Evolutionary conservation across 306 rosid genomes (phyloP).

Genomic region (Begonia loranthoides): DNA sequence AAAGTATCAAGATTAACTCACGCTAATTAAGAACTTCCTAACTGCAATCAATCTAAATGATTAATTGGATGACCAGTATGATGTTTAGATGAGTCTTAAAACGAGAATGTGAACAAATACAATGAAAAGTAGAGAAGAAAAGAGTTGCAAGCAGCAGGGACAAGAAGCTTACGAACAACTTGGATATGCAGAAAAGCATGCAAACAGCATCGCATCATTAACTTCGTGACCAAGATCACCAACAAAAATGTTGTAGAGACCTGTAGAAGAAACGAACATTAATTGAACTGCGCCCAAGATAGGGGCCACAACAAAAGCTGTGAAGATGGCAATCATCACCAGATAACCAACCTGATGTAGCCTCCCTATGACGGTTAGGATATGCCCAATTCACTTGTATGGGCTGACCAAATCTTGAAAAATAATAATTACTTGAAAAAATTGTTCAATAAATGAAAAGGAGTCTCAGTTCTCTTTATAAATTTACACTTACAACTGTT

Average conservation of each 20-base stretch:
- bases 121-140: too few relatives aligned
- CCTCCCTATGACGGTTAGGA: slow-evolving; percentile 97
- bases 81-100: too few relatives aligned
- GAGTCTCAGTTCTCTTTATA: neutral
- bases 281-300: too few relatives aligned
- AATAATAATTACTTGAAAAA: slow-evolving; percentile 10
- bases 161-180: slow-evolving; percentile 99
- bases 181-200: slow-evolving; percentile 80
- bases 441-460: slow-evolving; percentile 1
- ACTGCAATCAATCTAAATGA: too few relatives aligned
- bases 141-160: too few relatives aligned
- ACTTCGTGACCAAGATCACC: slow-evolving; percentile 98
- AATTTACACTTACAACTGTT: slow-evolving; percentile 65
- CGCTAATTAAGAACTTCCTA: too few relatives aligned
- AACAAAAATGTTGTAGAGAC: slow-evolving; percentile 89
- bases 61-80: too few relatives aligned
- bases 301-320: neutral
- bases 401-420: slow-evolving; percentile 92
- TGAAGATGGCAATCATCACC: too few relatives aligned
- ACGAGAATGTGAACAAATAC: too few relatives aligned
- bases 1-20: too few relatives aligned
- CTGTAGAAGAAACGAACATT: too few relatives aligned
- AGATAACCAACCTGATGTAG: slow-evolving; percentile 97
- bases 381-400: slow-evolving; percentile 98
- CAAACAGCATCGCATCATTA: slow-evolving; percentile 90